Evolutionary conservation across 345 rosid species (phyloP).

Genomic region (Salix purpurea): DNA sequence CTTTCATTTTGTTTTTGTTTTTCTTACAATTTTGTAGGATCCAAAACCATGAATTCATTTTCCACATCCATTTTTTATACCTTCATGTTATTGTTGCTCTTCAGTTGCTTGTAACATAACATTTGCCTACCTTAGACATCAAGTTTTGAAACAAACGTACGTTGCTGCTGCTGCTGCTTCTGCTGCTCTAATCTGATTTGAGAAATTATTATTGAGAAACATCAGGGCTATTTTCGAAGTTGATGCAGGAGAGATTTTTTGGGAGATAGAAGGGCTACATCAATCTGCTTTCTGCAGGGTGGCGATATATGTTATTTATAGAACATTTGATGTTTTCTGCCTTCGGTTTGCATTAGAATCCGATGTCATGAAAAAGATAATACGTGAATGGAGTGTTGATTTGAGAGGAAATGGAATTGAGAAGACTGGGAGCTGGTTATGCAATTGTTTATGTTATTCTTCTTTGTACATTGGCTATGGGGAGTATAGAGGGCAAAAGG

Average conservation of each 20-base stretch:
- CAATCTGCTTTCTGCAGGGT: background rate
- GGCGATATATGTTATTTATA: background rate
- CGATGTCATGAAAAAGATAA: constrained; percentile 45
- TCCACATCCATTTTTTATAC: background rate
- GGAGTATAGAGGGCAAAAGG: constrained; percentile 23
- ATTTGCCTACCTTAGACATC: background rate
- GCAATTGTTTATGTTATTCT: constrained; percentile 27
- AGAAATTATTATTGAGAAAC: background rate
- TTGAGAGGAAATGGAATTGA: constrained; percentile 37
- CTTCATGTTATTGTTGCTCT: background rate
- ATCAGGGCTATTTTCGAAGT: background rate
- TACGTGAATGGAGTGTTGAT: constrained; percentile 28
- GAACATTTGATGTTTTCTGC: background rate
- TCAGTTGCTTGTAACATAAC: background rate
- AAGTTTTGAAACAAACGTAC: background rate
- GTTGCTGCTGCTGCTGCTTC: background rate
- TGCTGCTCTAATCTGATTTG: background rate
- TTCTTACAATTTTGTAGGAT: background rate
- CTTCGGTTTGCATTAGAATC: background rate
- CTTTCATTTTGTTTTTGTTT: background rate
- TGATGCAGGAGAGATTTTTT: background rate
- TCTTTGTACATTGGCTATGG: constrained; percentile 31
- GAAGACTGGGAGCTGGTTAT: constrained; percentile 17
- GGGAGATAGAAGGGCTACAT: background rate
- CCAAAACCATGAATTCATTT: background rate